Conservation (phyloP, 2,329 filamentous ascomycete species). For the Aphanoascus verrucosus region DNA sequence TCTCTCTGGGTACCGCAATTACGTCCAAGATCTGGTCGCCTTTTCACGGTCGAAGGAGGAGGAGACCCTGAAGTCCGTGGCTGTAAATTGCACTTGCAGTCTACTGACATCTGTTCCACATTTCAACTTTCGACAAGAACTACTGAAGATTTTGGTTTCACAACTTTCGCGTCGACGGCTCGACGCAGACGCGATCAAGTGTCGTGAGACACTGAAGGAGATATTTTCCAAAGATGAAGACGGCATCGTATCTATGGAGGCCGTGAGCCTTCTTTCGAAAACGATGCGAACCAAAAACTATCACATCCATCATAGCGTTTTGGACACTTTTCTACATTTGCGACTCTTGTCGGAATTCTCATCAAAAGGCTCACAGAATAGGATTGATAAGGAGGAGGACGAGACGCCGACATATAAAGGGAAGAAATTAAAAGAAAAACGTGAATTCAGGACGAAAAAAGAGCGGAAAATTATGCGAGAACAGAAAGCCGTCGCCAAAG, state of each 20-base stretch:
- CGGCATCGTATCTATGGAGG: conserved; percentile 76
- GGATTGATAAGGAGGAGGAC: conserved; percentile 53
- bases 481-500: conserved; percentile 77
- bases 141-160: conserved; percentile 75
- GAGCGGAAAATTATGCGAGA: conserved; percentile 74
- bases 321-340: conserved; percentile 85
- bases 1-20: conserved; percentile 71
- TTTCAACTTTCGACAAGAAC: conserved; percentile 88
- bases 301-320: conserved; percentile 67
- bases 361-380: conserved; percentile 68
- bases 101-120: conserved; percentile 76
- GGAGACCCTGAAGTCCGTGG: conserved; percentile 54
- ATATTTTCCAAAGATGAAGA: conserved; percentile 83
- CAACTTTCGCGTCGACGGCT: conserved; percentile 65
- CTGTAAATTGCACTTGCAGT: conserved; percentile 74
- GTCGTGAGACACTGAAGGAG: conserved; percentile 64
- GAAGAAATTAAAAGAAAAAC: conserved; percentile 62
- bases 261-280: conserved; percentile 71
- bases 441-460: conserved; percentile 79
- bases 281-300: conserved; percentile 91
- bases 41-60: conserved; percentile 47
- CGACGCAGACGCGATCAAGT: conserved; percentile 67
- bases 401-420: conserved; percentile 31
- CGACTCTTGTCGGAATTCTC: conserved; percentile 80
- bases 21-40: conserved; percentile 63